Evolutionary conservation across 768 basidiomycete genomes (phyloP).

Genomic region (Lentinula sp.): DNA sequence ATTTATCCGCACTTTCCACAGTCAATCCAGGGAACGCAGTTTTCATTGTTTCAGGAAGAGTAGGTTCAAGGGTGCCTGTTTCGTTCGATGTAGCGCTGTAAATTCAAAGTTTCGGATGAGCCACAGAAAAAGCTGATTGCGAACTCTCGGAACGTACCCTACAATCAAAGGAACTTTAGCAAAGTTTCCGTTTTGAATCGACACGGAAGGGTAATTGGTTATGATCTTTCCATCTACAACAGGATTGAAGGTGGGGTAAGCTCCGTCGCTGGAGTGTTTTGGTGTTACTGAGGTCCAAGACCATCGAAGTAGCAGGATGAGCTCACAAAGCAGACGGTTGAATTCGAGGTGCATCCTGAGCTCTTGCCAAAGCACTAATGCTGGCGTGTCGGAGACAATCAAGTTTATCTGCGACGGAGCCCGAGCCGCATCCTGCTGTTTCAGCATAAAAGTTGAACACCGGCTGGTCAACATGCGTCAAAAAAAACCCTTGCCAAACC

Average conservation of each 20-base stretch:
- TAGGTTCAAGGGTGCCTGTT: conserved; percentile 27
- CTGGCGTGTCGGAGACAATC: conserved; percentile 43
- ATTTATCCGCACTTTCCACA: conserved; percentile 26
- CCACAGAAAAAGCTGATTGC: too few relatives aligned
- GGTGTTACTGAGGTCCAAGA: neutral
- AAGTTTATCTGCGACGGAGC: conserved; percentile 27
- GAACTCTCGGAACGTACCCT: conserved; percentile 29
- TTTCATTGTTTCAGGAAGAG: conserved; percentile 30
- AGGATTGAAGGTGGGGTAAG: conserved; percentile 46
- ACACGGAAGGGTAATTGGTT: conserved; percentile 39
- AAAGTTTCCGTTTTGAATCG: conserved; percentile 39
- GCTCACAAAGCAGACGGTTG: conserved; percentile 4
- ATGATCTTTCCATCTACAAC: conserved; percentile 50
- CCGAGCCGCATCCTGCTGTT: conserved; percentile 44
- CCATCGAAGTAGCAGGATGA: neutral
- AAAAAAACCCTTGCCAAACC: neutral
- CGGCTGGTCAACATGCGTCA: conserved; percentile 23
- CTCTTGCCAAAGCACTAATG: conserved; percentile 44
- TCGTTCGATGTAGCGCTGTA: conserved; percentile 53
- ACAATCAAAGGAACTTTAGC: conserved; percentile 50
- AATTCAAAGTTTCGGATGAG: neutral
- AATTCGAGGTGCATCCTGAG: conserved; percentile 41
- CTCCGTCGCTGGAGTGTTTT: conserved; percentile 11
- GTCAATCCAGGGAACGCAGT: conserved; percentile 40
- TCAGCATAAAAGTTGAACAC: conserved; percentile 46